phyloP scores from a whole-genome alignment of 345 rosid genomes.

The Aethionema arabicum region DNA sequence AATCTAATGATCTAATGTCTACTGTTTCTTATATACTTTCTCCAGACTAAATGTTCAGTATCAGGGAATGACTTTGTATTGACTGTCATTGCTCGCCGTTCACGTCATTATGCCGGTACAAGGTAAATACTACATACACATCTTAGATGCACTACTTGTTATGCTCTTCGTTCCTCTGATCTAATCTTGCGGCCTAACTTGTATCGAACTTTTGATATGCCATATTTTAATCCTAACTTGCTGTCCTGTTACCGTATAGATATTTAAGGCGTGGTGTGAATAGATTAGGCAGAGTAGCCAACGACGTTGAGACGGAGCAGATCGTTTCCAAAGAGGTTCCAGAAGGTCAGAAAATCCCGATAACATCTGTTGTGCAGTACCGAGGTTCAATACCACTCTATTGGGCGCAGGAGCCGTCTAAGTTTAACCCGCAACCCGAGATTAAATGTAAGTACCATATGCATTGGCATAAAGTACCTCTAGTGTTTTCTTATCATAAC shows the following conservation, averaged over 20 bases:
- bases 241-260: slow-evolving; percentile 40
- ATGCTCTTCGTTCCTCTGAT: slow-evolving; percentile 7
- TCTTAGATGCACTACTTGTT: slow-evolving; percentile 8
- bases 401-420: slow-evolving; percentile 91
- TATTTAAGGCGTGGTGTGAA: slow-evolving; percentile 91
- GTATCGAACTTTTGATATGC: background rate
- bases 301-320: slow-evolving; percentile 97
- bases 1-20: slow-evolving; percentile 20
- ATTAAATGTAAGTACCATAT: slow-evolving; percentile 57
- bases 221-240: background rate
- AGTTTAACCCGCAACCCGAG: slow-evolving; percentile 75
- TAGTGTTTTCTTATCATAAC: background rate
- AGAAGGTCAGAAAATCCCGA: slow-evolving; percentile 52
- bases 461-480: slow-evolving; percentile 3
- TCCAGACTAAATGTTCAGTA: slow-evolving; percentile 63
- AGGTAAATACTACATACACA: slow-evolving; percentile 45
- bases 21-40: slow-evolving; percentile 1
- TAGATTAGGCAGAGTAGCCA: slow-evolving; percentile 86
- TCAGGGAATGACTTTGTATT: slow-evolving; percentile 56
- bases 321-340: slow-evolving; percentile 74
- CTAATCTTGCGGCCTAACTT: slow-evolving; percentile 7
- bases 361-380: slow-evolving; percentile 83
- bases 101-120: slow-evolving; percentile 96
- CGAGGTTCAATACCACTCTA: slow-evolving; percentile 94
- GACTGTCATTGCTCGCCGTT: slow-evolving; percentile 87